phyloP scores from a whole-genome alignment of 2,329 filamentous ascomycete species.

The Rutstroemia sp. region DNA sequence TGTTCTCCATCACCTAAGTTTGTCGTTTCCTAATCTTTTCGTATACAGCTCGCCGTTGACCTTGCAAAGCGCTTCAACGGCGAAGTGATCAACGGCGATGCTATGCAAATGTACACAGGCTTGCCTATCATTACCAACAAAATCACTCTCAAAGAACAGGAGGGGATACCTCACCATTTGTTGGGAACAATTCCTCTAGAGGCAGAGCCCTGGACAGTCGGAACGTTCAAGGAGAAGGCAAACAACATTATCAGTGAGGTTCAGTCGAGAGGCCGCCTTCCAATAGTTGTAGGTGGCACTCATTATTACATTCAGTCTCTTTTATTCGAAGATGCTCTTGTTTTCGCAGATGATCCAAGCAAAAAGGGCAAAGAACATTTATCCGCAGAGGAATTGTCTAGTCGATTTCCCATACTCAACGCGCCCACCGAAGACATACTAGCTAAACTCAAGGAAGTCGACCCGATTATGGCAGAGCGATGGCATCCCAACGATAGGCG shows the following conservation, averaged over 20 bases:
- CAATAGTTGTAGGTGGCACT: slow-evolving; percentile 88
- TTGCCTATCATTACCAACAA: slow-evolving; percentile 96
- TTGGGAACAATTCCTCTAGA: slow-evolving; percentile 70
- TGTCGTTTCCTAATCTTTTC: neutral
- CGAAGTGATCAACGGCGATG: slow-evolving; percentile 94
- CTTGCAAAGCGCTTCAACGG: slow-evolving; percentile 77
- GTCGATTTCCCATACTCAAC: slow-evolving; percentile 62
- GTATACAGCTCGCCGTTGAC: slow-evolving; percentile 58
- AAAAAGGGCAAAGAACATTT: slow-evolving; percentile 22
- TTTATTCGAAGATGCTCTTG: slow-evolving; percentile 67
- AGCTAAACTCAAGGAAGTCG: slow-evolving; percentile 66
- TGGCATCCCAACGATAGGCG: slow-evolving; percentile 94
- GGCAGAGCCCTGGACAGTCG: slow-evolving; percentile 77
- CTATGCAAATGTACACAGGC: slow-evolving; percentile 94
- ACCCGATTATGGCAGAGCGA: slow-evolving; percentile 78
- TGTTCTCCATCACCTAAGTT: neutral
- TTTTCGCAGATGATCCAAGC: slow-evolving; percentile 33
- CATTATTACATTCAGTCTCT: slow-evolving; percentile 92
- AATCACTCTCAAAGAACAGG: slow-evolving; percentile 65
- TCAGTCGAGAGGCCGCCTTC: slow-evolving; percentile 66
- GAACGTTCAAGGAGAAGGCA: slow-evolving; percentile 66
- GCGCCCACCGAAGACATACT: slow-evolving; percentile 65
- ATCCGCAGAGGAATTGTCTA: slow-evolving; percentile 31
- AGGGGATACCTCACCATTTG: slow-evolving; percentile 80
- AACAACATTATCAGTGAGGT: slow-evolving; percentile 68